Conservation (phyloP, 768 basidiomycete genomes). For the Trametes elegans region DNA sequence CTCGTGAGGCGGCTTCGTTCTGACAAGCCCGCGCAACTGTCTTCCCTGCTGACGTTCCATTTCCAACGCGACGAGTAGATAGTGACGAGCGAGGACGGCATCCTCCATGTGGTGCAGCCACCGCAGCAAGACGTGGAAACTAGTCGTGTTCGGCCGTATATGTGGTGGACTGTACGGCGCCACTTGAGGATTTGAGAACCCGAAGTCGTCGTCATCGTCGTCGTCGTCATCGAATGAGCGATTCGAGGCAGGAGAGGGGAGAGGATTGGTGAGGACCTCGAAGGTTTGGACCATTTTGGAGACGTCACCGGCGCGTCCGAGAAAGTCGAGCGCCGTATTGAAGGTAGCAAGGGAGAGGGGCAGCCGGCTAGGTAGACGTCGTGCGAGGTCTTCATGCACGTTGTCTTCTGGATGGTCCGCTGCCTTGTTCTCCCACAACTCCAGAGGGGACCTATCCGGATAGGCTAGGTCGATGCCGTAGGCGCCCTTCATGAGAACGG, state of each 20-base stretch:
- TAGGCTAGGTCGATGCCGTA: slow-evolving; percentile 78
- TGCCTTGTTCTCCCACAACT: slow-evolving; percentile 31
- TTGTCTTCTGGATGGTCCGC: background rate
- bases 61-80: slow-evolving; percentile 51
- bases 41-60: slow-evolving; percentile 39
- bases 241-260: slow-evolving; percentile 48
- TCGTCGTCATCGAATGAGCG: slow-evolving; percentile 65
- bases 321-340: slow-evolving; percentile 70
- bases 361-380: slow-evolving; percentile 10
- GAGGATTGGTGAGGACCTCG: slow-evolving; percentile 73
- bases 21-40: slow-evolving; percentile 32
- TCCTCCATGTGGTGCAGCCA: slow-evolving; percentile 50
- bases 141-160: slow-evolving; percentile 63
- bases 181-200: slow-evolving; percentile 38
- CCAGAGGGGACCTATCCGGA: slow-evolving; percentile 65
- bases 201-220: slow-evolving; percentile 62
- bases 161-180: slow-evolving; percentile 38
- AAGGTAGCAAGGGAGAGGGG: slow-evolving; percentile 56
- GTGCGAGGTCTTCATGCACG: background rate
- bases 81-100: slow-evolving; percentile 61
- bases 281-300: slow-evolving; percentile 73
- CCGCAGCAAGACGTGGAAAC: slow-evolving; percentile 61
- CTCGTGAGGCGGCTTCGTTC: slow-evolving; percentile 26
- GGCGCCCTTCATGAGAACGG: slow-evolving; percentile 57
- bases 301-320: slow-evolving; percentile 58